These are phyloP conservation scores for Boletus pseudo-olivaceus DNA, from an alignment of 768 basidiomycete genomes.

Conservation along the genomic window DNA sequence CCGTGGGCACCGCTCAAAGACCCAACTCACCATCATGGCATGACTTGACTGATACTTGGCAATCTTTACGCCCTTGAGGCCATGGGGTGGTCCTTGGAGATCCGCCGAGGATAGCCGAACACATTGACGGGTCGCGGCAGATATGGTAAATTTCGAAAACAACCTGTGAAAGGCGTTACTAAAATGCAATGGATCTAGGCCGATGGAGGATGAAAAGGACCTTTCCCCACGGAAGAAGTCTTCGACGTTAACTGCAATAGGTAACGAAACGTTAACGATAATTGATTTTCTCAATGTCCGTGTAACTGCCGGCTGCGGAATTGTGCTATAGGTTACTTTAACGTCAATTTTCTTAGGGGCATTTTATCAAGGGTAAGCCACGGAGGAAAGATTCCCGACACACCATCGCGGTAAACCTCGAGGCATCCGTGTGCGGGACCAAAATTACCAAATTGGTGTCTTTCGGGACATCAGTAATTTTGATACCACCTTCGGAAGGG, in stretches of 20 bases:
- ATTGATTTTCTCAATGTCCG: slow-evolving; percentile 55
- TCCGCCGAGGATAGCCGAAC: slow-evolving; percentile 68
- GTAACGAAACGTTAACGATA: slow-evolving; percentile 65
- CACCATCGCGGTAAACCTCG: slow-evolving; percentile 60
- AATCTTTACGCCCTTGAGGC: slow-evolving; percentile 50
- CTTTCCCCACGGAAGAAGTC: slow-evolving; percentile 90
- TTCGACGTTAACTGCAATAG: slow-evolving; percentile 90
- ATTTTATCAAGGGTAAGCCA: background rate
- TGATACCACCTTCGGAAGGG: slow-evolving; percentile 41
- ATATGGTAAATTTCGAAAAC: slow-evolving; percentile 88
- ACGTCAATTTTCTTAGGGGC: slow-evolving; percentile 61
- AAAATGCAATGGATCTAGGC: background rate
- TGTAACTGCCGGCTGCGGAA: slow-evolving; percentile 45
- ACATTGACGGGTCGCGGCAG: slow-evolving; percentile 72
- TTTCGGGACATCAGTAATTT: slow-evolving; percentile 45
- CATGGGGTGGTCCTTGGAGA: slow-evolving; percentile 45
- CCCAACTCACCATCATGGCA: slow-evolving; percentile 44
- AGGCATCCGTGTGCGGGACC: slow-evolving; percentile 66
- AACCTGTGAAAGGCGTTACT: slow-evolving; percentile 46
- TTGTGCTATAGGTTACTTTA: slow-evolving; percentile 65
- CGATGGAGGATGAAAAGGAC: slow-evolving; percentile 36
- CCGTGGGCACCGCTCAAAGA: background rate
- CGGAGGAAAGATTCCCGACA: slow-evolving; percentile 17
- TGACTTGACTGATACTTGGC: slow-evolving; percentile 45
- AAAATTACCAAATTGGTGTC: slow-evolving; percentile 46